These are phyloP conservation scores for Clonostachys solani DNA, from an alignment of 2,329 filamentous ascomycete genomes.

Conservation along the genomic window DNA sequence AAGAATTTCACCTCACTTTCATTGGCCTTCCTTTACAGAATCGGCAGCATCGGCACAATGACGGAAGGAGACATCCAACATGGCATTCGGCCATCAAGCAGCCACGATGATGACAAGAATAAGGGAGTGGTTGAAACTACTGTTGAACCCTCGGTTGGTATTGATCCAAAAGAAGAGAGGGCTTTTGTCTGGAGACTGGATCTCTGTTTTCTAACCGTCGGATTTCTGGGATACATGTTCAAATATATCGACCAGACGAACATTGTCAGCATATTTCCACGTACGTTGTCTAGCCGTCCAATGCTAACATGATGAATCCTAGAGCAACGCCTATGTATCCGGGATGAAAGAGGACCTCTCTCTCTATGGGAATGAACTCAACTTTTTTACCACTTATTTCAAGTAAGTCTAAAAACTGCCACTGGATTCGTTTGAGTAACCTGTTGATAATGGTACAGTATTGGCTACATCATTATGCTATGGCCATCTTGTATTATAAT, in stretches of 20 bases:
- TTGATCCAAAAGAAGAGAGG: not conserved
- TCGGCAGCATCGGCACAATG: not conserved
- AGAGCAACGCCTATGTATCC: conserved; percentile 29
- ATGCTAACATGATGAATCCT: not conserved
- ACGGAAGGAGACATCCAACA: not conserved
- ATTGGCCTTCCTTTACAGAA: too few relatives aligned
- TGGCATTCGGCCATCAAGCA: not conserved
- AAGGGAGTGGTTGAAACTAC: not conserved
- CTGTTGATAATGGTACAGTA: not conserved
- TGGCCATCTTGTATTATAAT: not conserved
- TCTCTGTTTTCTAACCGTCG: not conserved
- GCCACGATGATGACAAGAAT: not conserved
- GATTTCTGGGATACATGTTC: conserved; percentile 6
- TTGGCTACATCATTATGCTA: not conserved
- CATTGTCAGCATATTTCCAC: conserved; percentile 3
- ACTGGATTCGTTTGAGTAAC: not conserved
- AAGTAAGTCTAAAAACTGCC: not conserved
- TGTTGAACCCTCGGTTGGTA: not conserved
- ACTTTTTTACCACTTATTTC: conserved; percentile 47
- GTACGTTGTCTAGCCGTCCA: not conserved
- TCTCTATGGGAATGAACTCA: conserved; percentile 47
- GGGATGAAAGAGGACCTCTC: conserved; percentile 44
- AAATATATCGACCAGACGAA: conserved; percentile 25
- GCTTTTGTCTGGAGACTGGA: not conserved
- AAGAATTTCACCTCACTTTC: too few relatives aligned